Percentiles rank a stretch among this genome's conserved stretches.
Evolutionary conservation across 306 rosid species (phyloP).

Genomic region (Alnus rubra): DNA sequence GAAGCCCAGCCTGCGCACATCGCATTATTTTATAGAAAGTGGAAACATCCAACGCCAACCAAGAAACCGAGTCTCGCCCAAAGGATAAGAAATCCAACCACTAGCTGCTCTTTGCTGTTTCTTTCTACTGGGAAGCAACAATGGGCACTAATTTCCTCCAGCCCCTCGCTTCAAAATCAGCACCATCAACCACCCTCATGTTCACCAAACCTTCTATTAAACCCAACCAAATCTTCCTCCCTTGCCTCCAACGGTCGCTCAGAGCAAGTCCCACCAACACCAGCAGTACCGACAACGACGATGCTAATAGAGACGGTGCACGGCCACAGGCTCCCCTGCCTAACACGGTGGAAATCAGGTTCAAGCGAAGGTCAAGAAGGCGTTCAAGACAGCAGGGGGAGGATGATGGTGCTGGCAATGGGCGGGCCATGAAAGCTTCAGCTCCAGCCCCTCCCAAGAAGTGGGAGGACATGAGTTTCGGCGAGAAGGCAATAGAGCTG

Average conservation of each 20-base stretch:
- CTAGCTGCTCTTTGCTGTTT: slow-evolving; percentile 14
- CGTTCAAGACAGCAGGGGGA: slow-evolving; percentile 46
- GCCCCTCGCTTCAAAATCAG: slow-evolving; percentile 50
- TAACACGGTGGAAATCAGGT: slow-evolving; percentile 49
- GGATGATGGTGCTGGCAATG: slow-evolving; percentile 26
- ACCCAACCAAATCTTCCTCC: slow-evolving; percentile 18
- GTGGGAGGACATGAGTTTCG: slow-evolving; percentile 86
- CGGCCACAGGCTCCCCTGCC: slow-evolving; percentile 38
- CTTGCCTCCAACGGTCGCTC: slow-evolving; percentile 25
- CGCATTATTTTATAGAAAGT: no score
- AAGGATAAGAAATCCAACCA: slow-evolving; percentile 32
- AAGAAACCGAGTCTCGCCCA: neutral
- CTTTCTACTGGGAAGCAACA: slow-evolving; percentile 13
- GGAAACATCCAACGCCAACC: no score
- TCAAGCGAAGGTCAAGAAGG: slow-evolving; percentile 61
- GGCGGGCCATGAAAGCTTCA: slow-evolving; percentile 25
- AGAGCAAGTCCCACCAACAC: slow-evolving; percentile 34
- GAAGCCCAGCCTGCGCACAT: neutral
- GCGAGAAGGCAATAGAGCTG: slow-evolving; percentile 72
- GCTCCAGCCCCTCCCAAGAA: slow-evolving; percentile 50
- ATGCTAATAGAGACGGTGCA: slow-evolving; percentile 1
- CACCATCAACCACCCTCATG: slow-evolving; percentile 33
- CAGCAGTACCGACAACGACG: slow-evolving; percentile 15
- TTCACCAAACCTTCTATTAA: slow-evolving; percentile 27
- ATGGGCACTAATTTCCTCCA: slow-evolving; percentile 51